phyloP scores from a whole-genome alignment of 106 monocot genomes.

The Dendrobium huoshanense region DNA sequence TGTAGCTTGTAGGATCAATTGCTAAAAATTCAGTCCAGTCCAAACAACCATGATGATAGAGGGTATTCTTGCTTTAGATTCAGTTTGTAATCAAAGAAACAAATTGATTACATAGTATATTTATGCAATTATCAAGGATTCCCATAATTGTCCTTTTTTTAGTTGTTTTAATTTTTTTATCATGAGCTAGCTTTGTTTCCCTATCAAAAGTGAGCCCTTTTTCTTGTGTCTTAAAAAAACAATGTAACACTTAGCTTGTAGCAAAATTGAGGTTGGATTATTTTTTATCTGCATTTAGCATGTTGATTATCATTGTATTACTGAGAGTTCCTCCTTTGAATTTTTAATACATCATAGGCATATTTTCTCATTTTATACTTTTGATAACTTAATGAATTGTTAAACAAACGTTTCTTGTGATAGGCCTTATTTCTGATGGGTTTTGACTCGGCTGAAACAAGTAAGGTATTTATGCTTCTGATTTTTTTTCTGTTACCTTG shows the following conservation, averaged over 20 bases:
- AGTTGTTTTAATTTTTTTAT: too few species aligned
- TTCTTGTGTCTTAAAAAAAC: too few species aligned
- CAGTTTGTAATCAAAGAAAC: too few species aligned
- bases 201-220: too few species aligned
- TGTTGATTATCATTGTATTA: too few species aligned
- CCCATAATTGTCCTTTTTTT: neutral
- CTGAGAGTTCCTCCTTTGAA: neutral
- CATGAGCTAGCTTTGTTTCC: too few species aligned
- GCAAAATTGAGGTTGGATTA: too few species aligned
- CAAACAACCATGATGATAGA: neutral
- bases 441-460: constrained; percentile 63
- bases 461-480: constrained; percentile 34
- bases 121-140: neutral
- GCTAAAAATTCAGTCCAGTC: neutral
- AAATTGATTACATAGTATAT: too few species aligned
- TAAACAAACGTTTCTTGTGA: constrained; percentile 10
- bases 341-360: neutral
- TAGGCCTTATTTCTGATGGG: constrained; percentile 81
- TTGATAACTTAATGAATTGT: neutral
- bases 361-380: neutral
- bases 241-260: too few species aligned
- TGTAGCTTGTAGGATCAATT: neutral
- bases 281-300: too few species aligned
- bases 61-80: neutral
- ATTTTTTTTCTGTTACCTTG: neutral